Percentiles rank a stretch among this genome's conserved stretches.
phyloP scores from a whole-genome alignment of 2,329 filamentous ascomycete species.

The Ploettnerulaceae sp. region DNA sequence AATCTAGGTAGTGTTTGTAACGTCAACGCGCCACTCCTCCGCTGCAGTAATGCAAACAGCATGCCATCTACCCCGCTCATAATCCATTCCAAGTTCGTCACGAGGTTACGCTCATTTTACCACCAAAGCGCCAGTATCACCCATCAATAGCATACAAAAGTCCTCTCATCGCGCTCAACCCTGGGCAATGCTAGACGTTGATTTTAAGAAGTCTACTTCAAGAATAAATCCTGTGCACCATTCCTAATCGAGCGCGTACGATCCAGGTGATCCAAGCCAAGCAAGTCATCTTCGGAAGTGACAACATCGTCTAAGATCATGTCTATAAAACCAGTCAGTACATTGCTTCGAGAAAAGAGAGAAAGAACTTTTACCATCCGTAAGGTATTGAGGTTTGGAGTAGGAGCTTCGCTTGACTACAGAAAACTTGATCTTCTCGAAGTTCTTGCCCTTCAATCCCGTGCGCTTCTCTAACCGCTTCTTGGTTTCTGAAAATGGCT shows the following conservation, averaged over 20 bases:
- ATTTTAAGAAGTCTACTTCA: slow-evolving; percentile 35
- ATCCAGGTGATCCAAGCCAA: slow-evolving; percentile 63
- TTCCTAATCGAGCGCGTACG: slow-evolving; percentile 54
- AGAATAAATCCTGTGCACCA: slow-evolving; percentile 59
- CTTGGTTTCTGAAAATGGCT: slow-evolving; percentile 86
- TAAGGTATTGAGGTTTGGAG: slow-evolving; percentile 74
- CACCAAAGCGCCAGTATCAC: slow-evolving; percentile 16
- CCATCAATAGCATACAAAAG: slow-evolving; percentile 15
- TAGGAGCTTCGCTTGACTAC: slow-evolving; percentile 67
- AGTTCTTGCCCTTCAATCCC: slow-evolving; percentile 93
- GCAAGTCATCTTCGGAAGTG: slow-evolving; percentile 52
- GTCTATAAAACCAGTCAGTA: slow-evolving; percentile 13
- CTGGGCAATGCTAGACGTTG: slow-evolving; percentile 5
- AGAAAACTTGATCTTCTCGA: slow-evolving; percentile 98
- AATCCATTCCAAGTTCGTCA: not conserved
- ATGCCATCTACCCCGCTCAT: not conserved
- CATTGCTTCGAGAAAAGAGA: not conserved
- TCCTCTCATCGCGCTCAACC: not conserved
- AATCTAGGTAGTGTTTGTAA: no score
- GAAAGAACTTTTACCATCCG: slow-evolving; percentile 64
- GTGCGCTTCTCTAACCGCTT: slow-evolving; percentile 90
- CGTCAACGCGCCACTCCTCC: no score
- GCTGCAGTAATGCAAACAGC: no score
- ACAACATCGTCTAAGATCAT: slow-evolving; percentile 44
- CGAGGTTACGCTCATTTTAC: slow-evolving; percentile 9